Evolutionary conservation across 176 grass and related monocot species (phyloP).

Genomic region (Puya raimondii): DNA sequence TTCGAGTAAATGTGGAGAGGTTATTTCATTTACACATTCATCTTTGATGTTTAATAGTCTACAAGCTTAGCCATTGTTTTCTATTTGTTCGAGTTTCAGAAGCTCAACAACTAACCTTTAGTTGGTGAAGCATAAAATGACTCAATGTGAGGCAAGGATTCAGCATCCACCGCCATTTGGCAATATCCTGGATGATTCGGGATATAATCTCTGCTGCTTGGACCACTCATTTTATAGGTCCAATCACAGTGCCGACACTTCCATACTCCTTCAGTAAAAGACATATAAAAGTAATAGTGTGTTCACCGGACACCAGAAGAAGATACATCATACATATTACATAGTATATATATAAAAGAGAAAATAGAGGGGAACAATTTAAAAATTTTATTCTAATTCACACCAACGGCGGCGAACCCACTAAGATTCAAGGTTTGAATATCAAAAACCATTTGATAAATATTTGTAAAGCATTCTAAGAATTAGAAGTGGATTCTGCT

Average conservation of each 20-base stretch:
- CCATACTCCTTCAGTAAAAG: conserved; percentile 74
- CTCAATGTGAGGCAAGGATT: conserved; percentile 37
- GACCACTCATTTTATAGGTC: conserved; percentile 47
- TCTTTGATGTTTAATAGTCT: not conserved
- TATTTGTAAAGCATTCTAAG: no score
- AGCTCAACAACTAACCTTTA: conserved; percentile 48
- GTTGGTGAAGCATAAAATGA: conserved; percentile 30
- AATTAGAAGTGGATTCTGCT: no score
- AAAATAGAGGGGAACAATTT: not conserved
- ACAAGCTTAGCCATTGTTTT: not conserved
- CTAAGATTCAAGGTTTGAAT: no score
- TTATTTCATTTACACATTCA: no score
- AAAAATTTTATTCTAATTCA: not conserved
- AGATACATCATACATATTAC: conserved; percentile 9
- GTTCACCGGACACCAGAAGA: conserved; percentile 9
- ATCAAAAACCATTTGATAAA: no score
- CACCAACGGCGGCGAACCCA: no score
- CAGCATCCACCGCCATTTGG: conserved; percentile 22
- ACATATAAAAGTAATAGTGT: conserved; percentile 32
- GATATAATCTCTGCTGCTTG: conserved; percentile 29
- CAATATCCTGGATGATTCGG: conserved; percentile 41
- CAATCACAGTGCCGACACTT: conserved; percentile 66
- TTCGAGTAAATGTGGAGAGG: no score
- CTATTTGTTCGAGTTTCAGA: not conserved
- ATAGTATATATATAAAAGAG: not conserved